Evolutionary conservation across 345 rosid species (phyloP), one percentile per base, ranked within the genome.

Genomic region (Xanthoceras sorbifolium): DNA sequence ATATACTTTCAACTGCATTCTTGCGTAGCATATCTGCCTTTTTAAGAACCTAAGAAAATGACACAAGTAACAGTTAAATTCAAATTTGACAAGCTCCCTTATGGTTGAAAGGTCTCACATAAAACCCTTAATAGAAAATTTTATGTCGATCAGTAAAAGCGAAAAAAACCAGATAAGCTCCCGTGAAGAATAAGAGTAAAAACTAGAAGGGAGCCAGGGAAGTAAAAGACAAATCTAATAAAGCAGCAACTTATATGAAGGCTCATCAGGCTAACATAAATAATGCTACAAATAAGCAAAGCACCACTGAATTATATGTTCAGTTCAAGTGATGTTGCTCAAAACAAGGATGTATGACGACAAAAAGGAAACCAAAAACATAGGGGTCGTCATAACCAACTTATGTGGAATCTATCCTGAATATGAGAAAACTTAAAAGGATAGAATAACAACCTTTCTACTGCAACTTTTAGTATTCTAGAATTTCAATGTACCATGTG

Each of bases 1-100:
- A 83, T 78, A 97, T 97, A 80, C 99, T 97, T 89, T 97, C 99
- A 76, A 97, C 99, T 69, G 99, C 99, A 89, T 97, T 97, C 86
- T 97, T 97, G 48, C 99, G 97, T 52, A 91, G 89, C 99, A 94
- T 97, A 85, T 97, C 99, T 64, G 99, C 99, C 82, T 97, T 97
- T 81, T 91, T 97, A 69, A 97, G 91, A 82, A 97, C 98, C 99
- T 97, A 92, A 69, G 67, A 64, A 80, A 76, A 77, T 57, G 67
- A 32, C 42, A 78, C 72, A 79, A 36, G 68, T 69, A 71, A 60
- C 60, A 68, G n/a, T 80, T 67, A 48, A 80, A 64, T 67, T 59
- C n/a, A 66, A 40, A 71, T 5, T 32, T 3, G 25, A 71, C 64
- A 63, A 40, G n/a, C 57, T 54, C 26, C 29, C 52, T 18, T 5